Evolutionary conservation across 2,329 filamentous ascomycete genomes (phyloP).

Genomic region (Geoglossum cookeanum): DNA sequence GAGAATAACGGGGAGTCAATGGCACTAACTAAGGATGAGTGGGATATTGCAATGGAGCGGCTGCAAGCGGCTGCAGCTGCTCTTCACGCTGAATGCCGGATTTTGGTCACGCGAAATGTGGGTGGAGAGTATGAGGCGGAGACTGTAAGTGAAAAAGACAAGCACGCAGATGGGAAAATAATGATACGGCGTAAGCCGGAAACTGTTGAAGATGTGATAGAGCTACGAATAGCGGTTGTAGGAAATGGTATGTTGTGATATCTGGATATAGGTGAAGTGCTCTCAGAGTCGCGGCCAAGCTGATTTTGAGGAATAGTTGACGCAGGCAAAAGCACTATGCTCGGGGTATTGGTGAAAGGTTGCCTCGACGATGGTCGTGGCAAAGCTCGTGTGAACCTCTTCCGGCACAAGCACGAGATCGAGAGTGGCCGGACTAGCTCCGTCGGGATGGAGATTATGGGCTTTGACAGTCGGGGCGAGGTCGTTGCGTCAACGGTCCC

Average conservation of each 20-base stretch:
- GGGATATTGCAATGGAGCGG: slow-evolving; percentile 50
- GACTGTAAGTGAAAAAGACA: slow-evolving; percentile 44
- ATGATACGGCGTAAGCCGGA: slow-evolving; percentile 58
- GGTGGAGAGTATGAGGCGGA: slow-evolving; percentile 57
- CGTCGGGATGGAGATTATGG: slow-evolving; percentile 98
- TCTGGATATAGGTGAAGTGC: neutral
- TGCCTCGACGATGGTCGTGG: slow-evolving; percentile 87
- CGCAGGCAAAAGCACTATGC: slow-evolving; percentile 88
- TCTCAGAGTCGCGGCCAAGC: neutral
- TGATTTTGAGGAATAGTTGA: slow-evolving; percentile 40
- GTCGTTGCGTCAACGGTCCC: slow-evolving; percentile 67
- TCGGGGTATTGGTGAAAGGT: slow-evolving; percentile 90
- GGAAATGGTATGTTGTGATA: slow-evolving; percentile 49
- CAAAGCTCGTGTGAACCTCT: slow-evolving; percentile 84
- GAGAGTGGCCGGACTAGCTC: slow-evolving; percentile 90
- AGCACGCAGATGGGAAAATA: slow-evolving; percentile 65
- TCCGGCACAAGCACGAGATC: slow-evolving; percentile 94
- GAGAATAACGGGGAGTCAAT: slow-evolving; percentile 81
- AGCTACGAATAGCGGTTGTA: slow-evolving; percentile 90
- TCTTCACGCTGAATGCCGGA: slow-evolving; percentile 53
- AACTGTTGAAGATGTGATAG: slow-evolving; percentile 71
- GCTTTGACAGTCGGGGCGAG: slow-evolving; percentile 73
- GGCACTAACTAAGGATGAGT: slow-evolving; percentile 54
- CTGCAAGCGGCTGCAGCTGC: slow-evolving; percentile 45
- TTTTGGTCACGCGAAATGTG: slow-evolving; percentile 81